phyloP scores from a whole-genome alignment of 768 basidiomycete genomes.

The Auricularia heimuer region DNA sequence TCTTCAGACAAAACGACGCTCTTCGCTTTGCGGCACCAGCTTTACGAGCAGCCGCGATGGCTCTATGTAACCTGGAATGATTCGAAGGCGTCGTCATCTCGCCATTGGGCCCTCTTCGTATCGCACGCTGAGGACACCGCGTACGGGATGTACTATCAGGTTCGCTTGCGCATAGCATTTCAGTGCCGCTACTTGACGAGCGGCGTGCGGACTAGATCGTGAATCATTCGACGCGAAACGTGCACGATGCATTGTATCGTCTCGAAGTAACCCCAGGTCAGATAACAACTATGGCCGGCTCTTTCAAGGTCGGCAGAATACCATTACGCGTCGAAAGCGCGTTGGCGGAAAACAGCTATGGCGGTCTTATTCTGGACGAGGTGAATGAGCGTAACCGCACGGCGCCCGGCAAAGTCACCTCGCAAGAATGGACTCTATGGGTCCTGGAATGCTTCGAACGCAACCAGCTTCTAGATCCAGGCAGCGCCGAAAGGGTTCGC shows the following conservation, averaged over 20 bases:
- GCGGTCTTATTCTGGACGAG: background rate
- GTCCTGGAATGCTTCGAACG: background rate
- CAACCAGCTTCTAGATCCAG: background rate
- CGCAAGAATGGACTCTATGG: background rate
- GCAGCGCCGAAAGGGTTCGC: background rate
- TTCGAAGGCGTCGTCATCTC: background rate
- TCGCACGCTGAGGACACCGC: background rate
- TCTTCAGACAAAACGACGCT: background rate
- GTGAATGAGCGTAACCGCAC: background rate
- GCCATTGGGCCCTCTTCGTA: background rate
- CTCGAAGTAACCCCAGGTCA: background rate
- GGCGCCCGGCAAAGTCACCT: background rate
- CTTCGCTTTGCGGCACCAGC: background rate
- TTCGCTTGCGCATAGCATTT: background rate
- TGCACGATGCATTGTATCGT: background rate
- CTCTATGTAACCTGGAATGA: background rate
- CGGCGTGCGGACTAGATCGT: background rate
- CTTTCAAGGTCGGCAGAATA: background rate
- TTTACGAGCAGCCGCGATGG: background rate
- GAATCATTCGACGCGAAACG: background rate
- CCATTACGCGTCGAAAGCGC: background rate
- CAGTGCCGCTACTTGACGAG: background rate
- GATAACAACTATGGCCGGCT: background rate
- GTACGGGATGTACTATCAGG: background rate
- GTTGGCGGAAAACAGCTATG: background rate